Evolutionary conservation across 257 asterid genomes (phyloP), one percentile per base, ranked within the genome.

Genomic region (Eustoma russellianum): DNA sequence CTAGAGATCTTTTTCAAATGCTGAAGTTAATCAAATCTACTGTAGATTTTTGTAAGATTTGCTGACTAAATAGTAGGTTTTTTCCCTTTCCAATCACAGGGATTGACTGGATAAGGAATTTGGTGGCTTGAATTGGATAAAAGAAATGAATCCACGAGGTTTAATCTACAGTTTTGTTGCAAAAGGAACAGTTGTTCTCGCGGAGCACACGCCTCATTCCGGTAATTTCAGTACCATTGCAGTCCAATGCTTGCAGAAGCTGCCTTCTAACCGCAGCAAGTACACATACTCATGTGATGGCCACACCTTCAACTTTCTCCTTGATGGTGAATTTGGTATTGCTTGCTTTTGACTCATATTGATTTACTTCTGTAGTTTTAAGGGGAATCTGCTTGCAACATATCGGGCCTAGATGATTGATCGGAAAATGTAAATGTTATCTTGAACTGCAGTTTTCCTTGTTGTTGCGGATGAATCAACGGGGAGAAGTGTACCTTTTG

Each of bases 191-290:
- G 87, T 88, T 14, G 99, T 92, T 59, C 79, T 88, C 59, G 99
- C 97, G 1, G 99, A 92, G 78, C 97, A 92, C 80, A 92, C 99
- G 10, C 75, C 93, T 24, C 85, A 88, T 73, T 85, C 99, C 14
- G 99, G 99, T 63, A 92, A 92, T 72, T 88, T 92, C 77, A 92
- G 97, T 74, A 88, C 99, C 14, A 81, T 92, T 59, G 97, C 97
- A 0, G 97, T 92, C 18, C 99, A 88, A 63, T 92, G 99, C 80
- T 74, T 88, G 81, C 97, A 88, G 63, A 88, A 81, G 83, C 93
- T 92, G 60, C 91, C 93, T 35, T 76, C 93, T n/a, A 81, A 76
- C 64, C 82, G 97, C 80, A 92, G 85, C 97, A 88, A 88, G 91
- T 85, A 88, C 68, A 92, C 98, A 2, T 92, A 88, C 74, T 88